Percentiles rank a stretch among this genome's conserved stretches.
Evolutionary conservation across 225 moss, liverwort and hornwort genomes (phyloP).

Genomic region (Physcomitrium patens): DNA sequence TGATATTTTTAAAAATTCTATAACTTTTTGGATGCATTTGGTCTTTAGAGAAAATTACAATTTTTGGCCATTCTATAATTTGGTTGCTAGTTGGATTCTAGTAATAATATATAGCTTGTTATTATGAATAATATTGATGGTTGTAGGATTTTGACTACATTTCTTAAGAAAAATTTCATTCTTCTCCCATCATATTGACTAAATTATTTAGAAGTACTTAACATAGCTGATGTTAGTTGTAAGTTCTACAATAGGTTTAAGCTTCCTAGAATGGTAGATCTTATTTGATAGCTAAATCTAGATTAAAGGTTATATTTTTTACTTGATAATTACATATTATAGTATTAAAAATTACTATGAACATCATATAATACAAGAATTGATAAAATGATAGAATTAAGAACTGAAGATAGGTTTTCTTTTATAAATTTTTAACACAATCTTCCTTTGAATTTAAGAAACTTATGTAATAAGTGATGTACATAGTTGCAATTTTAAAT

Average conservation of each 20-base stretch:
- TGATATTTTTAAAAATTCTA: background rate
- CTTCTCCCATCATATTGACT: constrained; percentile 92
- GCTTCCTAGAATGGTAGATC: constrained; percentile 52
- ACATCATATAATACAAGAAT: background rate
- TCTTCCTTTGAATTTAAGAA: background rate
- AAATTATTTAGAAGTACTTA: constrained; percentile 81
- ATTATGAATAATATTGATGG: background rate
- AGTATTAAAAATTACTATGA: background rate
- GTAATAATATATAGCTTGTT: constrained; percentile 17
- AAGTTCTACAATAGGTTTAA: constrained; percentile 86
- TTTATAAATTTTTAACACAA: background rate
- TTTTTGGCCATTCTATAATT: constrained; percentile 14
- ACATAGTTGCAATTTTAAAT: no score
- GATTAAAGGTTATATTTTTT: constrained; percentile 11
- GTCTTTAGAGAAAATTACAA: background rate
- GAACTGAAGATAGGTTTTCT: background rate
- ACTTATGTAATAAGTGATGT: no score
- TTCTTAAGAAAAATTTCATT: constrained; percentile 72
- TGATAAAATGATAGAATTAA: background rate
- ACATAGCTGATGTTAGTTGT: constrained; percentile 81
- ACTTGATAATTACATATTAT: constrained; percentile 11
- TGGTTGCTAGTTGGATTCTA: constrained; percentile 14
- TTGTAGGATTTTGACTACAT: constrained; percentile 82
- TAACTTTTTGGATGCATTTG: background rate
- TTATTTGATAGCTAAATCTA: constrained; percentile 3